A percentile compares a stretch with the other conserved stretches of the same genome.
These are phyloP conservation scores for Puccinia coronata DNA, from an alignment of 1,284 basidiomycete genomes.

Conservation along the genomic window DNA sequence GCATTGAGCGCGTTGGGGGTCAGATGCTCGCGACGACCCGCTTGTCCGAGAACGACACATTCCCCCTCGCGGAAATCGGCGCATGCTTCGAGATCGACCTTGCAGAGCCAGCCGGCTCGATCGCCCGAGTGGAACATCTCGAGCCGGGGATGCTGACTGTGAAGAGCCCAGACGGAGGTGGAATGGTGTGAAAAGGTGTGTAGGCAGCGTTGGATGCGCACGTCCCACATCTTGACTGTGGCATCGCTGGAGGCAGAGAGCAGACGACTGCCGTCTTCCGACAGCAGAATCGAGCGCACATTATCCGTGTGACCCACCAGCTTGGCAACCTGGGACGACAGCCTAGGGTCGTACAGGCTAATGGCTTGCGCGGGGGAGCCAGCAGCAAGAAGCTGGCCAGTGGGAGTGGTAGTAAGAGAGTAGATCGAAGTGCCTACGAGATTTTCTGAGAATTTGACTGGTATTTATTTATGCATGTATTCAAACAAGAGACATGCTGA, in stretches of 20 bases:
- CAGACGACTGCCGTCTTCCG: slow-evolving; percentile 82
- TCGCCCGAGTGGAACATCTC: slow-evolving; percentile 96
- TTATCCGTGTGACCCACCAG: slow-evolving; percentile 96
- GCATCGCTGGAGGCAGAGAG: slow-evolving; percentile 87
- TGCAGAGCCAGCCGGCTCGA: slow-evolving; percentile 81
- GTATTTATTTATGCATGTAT: not conserved
- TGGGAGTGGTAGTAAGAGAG: slow-evolving; percentile 64
- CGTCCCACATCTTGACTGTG: slow-evolving; percentile 76
- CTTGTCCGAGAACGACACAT: slow-evolving; percentile 79
- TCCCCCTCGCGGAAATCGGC: slow-evolving; percentile 81
- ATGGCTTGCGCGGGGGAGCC: slow-evolving; percentile 89
- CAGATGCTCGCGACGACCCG: slow-evolving; percentile 58
- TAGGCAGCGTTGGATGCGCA: slow-evolving; percentile 81
- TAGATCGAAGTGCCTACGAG: slow-evolving; percentile 59
- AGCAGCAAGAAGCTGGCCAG: slow-evolving; percentile 77
- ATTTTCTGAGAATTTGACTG: slow-evolving; percentile 53
- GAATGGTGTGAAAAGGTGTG: slow-evolving; percentile 96
- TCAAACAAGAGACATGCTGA: slow-evolving; percentile 56
- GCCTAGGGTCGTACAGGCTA: slow-evolving; percentile 87
- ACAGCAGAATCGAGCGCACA: slow-evolving; percentile 82
- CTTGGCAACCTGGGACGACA: slow-evolving; percentile 65
- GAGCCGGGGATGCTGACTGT: slow-evolving; percentile 80
- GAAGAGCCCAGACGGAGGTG: slow-evolving; percentile 91
- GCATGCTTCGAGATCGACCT: slow-evolving; percentile 81
- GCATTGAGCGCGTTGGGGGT: slow-evolving; percentile 48